Percentiles rank a stretch among this genome's conserved stretches.
Evolutionary conservation across 371 early-diverging fungal genomes (phyloP).

Genomic region (Hamiltosporidium tvaerminnensis): DNA sequence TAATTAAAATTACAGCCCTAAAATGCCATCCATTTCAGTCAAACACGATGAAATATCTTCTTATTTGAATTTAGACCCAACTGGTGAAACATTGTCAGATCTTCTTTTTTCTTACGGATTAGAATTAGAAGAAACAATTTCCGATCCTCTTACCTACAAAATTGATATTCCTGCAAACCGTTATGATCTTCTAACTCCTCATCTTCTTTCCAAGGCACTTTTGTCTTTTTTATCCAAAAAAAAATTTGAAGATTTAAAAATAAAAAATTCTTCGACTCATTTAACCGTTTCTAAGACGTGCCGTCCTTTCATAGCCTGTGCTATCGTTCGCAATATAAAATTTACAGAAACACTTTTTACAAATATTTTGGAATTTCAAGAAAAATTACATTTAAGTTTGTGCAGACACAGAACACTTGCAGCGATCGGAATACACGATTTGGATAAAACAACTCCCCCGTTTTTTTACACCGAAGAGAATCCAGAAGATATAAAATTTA

Average conservation of each 20-base stretch:
- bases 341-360: slow-evolving; percentile 66
- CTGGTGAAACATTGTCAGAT: neutral
- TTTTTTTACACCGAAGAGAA: slow-evolving; percentile 77
- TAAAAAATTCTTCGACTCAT: neutral
- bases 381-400: slow-evolving; percentile 88
- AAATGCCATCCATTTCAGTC: no score
- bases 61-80: no score
- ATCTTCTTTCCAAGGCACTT: slow-evolving; percentile 52
- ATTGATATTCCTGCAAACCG: slow-evolving; percentile 98
- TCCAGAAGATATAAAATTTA: slow-evolving; percentile 73
- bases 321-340: slow-evolving; percentile 70
- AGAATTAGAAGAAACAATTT: neutral
- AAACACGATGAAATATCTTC: no score
- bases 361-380: slow-evolving; percentile 91
- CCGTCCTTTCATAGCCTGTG: slow-evolving; percentile 76
- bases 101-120: neutral
- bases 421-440: slow-evolving; percentile 94
- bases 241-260: neutral
- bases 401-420: slow-evolving; percentile 85
- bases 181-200: slow-evolving; percentile 55
- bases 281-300: slow-evolving; percentile 43
- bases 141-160: slow-evolving; percentile 57
- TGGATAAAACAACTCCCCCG: slow-evolving; percentile 76
- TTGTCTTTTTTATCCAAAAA: slow-evolving; percentile 1
- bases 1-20: no score